Evolutionary conservation across 2,329 filamentous ascomycete genomes (phyloP), one percentile per base, ranked within the genome.

Genomic region (Stromatinia cepivora): DNA sequence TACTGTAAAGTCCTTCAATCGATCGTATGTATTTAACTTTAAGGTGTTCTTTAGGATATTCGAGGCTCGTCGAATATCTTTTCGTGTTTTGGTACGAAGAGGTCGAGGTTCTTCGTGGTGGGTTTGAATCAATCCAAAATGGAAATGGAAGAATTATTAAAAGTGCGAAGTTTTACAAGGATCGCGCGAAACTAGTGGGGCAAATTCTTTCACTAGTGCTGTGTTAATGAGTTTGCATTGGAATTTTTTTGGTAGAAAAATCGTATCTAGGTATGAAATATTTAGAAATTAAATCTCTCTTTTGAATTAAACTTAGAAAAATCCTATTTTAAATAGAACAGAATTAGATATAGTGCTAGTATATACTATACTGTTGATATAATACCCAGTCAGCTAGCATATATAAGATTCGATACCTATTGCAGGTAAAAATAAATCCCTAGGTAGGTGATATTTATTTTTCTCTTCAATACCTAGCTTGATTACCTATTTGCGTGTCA

Each of bases 1-100:
- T 73, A 36, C 45, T 70, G 28, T 34, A 22, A 69, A 58, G 68
- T 71, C 72, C 75, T 73, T 75, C 74, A 72, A 62, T 62, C 46
- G 34, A 64, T 66, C 63, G 53, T 64, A 17, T 68, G 28, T 34
- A 53, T 54, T 64, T 48, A 13, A 25, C 22, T 36, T 46, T 67
- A 11, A 22, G 9, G 25, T 28, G n/a, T 25, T 31, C n/a, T 15
- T 34, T 53, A 9, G 25, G 7, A 54, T 68, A 64, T 54, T 64
- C 57, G 50, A 68, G 66, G 45, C 46, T 45, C 39, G 46, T 63
- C 66, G 57, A 68, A 68, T 68, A 64, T 68, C n/a, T 62, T 66
- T 53, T 66, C n/a, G 50, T 15, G 50, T 52, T 42, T 67, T 17
- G 25, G 31, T n/a, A 52, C 15, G 54, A 67, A 42, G 17, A 61